phyloP scores from a whole-genome alignment of 768 basidiomycete species.

The Suillus brevipes region DNA sequence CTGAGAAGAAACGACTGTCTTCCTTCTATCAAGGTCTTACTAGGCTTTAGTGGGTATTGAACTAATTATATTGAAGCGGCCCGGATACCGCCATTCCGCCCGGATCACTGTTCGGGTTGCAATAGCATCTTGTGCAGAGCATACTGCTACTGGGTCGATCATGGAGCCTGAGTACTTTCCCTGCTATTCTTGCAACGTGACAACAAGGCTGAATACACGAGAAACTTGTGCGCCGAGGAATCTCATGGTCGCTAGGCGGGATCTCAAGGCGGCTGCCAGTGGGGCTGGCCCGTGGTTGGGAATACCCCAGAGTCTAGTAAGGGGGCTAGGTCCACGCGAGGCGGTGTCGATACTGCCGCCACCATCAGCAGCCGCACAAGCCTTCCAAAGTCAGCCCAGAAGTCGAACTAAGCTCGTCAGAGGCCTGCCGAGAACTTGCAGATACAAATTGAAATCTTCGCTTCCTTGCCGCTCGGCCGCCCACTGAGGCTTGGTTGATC shows the following conservation, averaged over 20 bases:
- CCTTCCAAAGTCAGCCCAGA: neutral
- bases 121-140: neutral
- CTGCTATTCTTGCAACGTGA: constrained; percentile 5
- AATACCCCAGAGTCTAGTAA: neutral
- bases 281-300: neutral
- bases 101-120: neutral
- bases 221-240: neutral
- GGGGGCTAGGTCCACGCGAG: no score
- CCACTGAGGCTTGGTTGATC: neutral
- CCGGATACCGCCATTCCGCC: neutral
- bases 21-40: neutral
- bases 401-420: neutral
- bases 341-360: neutral
- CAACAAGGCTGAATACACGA: neutral
- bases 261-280: neutral
- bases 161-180: neutral
- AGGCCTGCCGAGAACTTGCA: neutral
- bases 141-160: neutral
- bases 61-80: neutral
- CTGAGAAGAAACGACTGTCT: neutral
- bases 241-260: neutral
- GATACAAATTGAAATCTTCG: neutral
- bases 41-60: neutral
- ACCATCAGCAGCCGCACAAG: neutral
- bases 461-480: neutral